Conservation (phyloP, 768 basidiomycete species). For the Phylloporus sp. region DNA sequence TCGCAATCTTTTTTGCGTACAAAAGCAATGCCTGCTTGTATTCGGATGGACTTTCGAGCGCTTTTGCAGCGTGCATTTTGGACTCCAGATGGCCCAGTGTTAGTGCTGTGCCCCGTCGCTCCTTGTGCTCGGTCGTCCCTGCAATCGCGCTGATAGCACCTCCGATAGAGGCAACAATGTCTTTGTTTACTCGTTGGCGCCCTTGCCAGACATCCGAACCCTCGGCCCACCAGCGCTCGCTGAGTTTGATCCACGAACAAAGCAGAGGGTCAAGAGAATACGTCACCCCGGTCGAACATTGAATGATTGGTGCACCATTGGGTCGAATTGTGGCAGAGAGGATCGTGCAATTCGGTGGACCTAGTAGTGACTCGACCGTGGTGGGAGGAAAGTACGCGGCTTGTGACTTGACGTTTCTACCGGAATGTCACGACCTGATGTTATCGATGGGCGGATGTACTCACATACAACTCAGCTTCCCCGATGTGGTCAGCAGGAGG, state of each 20-base stretch:
- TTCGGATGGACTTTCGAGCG: conserved; percentile 79
- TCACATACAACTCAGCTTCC: conserved; percentile 74
- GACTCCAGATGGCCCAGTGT: conserved; percentile 89
- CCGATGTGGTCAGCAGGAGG: conserved; percentile 66
- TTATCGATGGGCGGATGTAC: conserved; percentile 12
- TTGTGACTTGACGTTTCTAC: conserved; percentile 73
- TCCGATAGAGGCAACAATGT: conserved; percentile 49
- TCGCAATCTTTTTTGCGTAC: conserved; percentile 79
- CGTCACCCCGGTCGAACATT: conserved; percentile 70
- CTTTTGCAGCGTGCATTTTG: conserved; percentile 63
- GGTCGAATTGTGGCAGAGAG: conserved; percentile 63
- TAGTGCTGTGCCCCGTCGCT: conserved; percentile 68
- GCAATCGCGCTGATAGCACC: conserved; percentile 49
- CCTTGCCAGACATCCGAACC: conserved; percentile 83
- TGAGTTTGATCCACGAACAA: conserved; percentile 66
- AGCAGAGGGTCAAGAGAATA: conserved; percentile 75
- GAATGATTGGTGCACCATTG: conserved; percentile 75
- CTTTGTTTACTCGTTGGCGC: conserved; percentile 51
- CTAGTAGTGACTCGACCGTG: conserved; percentile 56
- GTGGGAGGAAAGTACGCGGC: conserved; percentile 59
- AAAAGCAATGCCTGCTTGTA: conserved; percentile 69
- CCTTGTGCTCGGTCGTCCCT: conserved; percentile 35
- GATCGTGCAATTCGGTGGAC: conserved; percentile 54
- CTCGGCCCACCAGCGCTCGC: conserved; percentile 79
- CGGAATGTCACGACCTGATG: conserved; percentile 4